Evolutionary conservation across 805 yeast species (phyloP).

Genomic region (Myxozyma udenii): DNA sequence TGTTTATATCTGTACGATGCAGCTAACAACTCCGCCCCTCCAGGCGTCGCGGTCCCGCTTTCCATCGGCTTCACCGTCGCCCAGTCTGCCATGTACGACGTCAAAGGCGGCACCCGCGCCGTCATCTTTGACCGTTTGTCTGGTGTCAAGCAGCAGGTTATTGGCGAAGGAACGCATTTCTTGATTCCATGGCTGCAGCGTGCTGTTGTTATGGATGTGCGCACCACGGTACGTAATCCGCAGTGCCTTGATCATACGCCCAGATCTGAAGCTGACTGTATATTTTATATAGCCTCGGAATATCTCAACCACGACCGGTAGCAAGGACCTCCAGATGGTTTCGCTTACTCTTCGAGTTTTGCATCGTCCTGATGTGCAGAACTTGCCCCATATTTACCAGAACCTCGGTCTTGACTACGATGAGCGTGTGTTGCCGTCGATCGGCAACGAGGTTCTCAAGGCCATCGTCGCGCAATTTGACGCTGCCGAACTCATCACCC

Average conservation of each 20-base stretch:
- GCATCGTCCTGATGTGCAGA: constrained; percentile 86
- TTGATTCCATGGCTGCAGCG: constrained; percentile 93
- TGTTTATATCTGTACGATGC: too few relatives aligned
- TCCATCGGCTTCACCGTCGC: constrained; percentile 57
- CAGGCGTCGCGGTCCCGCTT: constrained; percentile 35
- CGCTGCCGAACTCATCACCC: constrained; percentile 95
- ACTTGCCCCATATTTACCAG: constrained; percentile 84
- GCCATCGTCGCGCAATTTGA: constrained; percentile 90
- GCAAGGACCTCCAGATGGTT: constrained; percentile 95
- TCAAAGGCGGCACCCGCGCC: constrained; percentile 93
- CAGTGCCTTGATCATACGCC: not conserved
- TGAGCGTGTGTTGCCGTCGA: constrained; percentile 87
- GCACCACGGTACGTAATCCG: constrained; percentile 55
- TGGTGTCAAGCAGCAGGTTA: constrained; percentile 84
- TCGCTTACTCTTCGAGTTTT: constrained; percentile 87
- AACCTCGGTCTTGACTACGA: constrained; percentile 90
- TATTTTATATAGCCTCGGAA: constrained; percentile 60
- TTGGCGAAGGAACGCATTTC: constrained; percentile 97
- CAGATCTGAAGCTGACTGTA: not conserved
- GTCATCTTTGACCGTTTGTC: constrained; percentile 87
- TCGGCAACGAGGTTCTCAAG: constrained; percentile 87
- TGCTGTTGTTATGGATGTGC: constrained; percentile 84
- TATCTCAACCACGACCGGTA: constrained; percentile 91
- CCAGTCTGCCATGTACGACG: constrained; percentile 87
- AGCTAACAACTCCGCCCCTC: too few relatives aligned